phyloP scores from a whole-genome alignment of 495 filamentous ascomycete genomes.

The Hyaloscypha finlandica region DNA sequence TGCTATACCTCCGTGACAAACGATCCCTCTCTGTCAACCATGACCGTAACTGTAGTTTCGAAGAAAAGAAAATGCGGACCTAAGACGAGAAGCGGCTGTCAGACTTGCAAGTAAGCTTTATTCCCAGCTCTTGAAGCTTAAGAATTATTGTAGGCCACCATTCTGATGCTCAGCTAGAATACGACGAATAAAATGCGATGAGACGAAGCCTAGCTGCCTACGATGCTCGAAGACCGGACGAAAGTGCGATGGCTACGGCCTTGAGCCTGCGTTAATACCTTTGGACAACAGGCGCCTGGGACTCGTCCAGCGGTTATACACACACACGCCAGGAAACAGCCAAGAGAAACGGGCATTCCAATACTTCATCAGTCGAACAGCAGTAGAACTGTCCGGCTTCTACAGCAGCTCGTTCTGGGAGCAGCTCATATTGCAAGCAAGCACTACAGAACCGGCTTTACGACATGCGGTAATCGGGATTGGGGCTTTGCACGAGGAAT shows the following conservation, averaged over 20 bases:
- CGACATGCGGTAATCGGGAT: constrained; percentile 24
- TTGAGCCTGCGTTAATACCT: neutral
- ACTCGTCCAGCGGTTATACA: constrained; percentile 14
- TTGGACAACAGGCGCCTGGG: neutral
- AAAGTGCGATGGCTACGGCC: constrained; percentile 45
- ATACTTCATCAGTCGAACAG: constrained; percentile 22
- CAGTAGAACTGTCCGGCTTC: constrained; percentile 22
- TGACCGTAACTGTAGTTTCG: neutral
- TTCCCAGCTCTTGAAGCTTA: neutral
- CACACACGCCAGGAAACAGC: constrained; percentile 13
- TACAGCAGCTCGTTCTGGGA: constrained; percentile 23
- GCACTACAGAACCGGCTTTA: constrained; percentile 13
- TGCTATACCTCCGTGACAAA: neutral
- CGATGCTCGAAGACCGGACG: constrained; percentile 42
- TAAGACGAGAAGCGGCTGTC: constrained; percentile 26
- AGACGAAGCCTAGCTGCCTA: constrained; percentile 41
- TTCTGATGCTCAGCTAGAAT: constrained; percentile 29
- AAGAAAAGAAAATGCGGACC: constrained; percentile 18
- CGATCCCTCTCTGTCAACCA: neutral
- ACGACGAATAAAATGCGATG: constrained; percentile 48
- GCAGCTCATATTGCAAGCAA: constrained; percentile 21
- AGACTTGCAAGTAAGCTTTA: constrained; percentile 26
- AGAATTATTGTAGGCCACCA: neutral
- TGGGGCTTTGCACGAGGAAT: constrained; percentile 26
- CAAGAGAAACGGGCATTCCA: constrained; percentile 23